phyloP scores from a whole-genome alignment of 192 early-diverging fungal species.

The Linnemannia exigua region DNA sequence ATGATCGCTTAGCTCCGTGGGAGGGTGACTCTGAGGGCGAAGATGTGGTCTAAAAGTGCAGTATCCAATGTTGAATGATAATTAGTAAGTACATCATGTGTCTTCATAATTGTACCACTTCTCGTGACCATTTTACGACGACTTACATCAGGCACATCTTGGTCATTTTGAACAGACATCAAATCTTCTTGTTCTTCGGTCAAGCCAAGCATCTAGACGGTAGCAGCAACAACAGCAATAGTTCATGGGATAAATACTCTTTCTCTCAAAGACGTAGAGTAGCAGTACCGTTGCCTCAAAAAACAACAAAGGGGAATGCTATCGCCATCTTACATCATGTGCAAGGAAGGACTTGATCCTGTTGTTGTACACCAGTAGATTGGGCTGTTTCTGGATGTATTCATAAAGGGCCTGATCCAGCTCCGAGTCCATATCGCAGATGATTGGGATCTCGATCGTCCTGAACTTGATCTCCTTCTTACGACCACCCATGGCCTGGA shows the following conservation, averaged over 20 bases:
- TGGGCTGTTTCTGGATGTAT: slow-evolving; percentile 51
- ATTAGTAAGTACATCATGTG: neutral
- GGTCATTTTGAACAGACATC: slow-evolving; percentile 31
- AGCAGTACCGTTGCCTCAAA: neutral
- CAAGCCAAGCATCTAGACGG: slow-evolving; percentile 46
- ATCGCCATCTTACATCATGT: slow-evolving; percentile 38
- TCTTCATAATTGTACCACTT: neutral
- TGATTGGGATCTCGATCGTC: slow-evolving; percentile 54
- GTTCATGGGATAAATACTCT: neutral
- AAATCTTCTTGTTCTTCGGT: slow-evolving; percentile 39
- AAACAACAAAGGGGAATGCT: neutral
- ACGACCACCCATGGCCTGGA: slow-evolving; percentile 55
- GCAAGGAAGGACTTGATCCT: slow-evolving; percentile 56
- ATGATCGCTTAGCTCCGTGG: slow-evolving; percentile 45
- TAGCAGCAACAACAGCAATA: neutral
- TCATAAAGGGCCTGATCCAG: slow-evolving; percentile 44
- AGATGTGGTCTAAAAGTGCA: neutral
- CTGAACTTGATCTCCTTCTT: slow-evolving; percentile 57
- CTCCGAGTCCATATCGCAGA: slow-evolving; percentile 54
- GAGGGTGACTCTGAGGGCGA: slow-evolving; percentile 29
- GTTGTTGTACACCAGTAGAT: slow-evolving; percentile 51
- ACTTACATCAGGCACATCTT: slow-evolving; percentile 42
- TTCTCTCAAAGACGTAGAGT: neutral
- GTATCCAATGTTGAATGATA: neutral
- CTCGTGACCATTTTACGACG: neutral